phyloP scores from a whole-genome alignment of 352 stramenopile species.

The Pseudoperonospora humuli region DNA sequence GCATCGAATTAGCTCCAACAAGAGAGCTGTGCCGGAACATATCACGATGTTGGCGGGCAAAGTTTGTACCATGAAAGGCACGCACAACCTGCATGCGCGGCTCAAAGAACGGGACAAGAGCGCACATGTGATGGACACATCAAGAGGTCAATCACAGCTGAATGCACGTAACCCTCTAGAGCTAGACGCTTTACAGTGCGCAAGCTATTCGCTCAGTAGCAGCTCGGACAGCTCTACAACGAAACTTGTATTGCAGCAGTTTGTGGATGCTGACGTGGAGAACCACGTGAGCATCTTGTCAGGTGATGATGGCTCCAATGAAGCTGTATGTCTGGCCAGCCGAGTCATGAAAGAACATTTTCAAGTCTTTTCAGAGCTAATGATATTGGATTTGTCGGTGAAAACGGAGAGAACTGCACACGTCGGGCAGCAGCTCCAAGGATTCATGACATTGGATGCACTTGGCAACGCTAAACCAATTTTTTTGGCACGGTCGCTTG shows the following conservation, averaged over 20 bases:
- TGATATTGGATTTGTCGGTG: conserved; percentile 38
- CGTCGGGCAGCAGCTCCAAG: conserved; percentile 38
- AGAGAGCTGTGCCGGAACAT: conserved; percentile 46
- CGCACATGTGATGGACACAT: not conserved
- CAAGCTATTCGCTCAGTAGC: not conserved
- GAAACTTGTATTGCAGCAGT: conserved; percentile 51
- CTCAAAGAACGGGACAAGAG: conserved; percentile 51
- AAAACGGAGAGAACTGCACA: not conserved
- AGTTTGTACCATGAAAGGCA: conserved; percentile 76
- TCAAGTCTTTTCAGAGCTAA: conserved; percentile 49
- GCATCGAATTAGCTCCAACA: conserved; percentile 62
- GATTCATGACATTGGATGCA: conserved; percentile 63
- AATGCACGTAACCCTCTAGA: not conserved
- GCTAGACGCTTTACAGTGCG: not conserved
- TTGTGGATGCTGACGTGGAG: conserved; percentile 61
- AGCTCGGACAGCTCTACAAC: conserved; percentile 18
- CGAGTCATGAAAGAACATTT: conserved; percentile 72
- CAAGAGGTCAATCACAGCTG: not conserved
- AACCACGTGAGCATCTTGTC: conserved; percentile 73
- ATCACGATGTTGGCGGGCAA: conserved; percentile 59
- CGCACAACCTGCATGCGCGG: conserved; percentile 66
- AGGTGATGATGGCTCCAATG: conserved; percentile 60
- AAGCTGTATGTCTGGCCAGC: conserved; percentile 63
- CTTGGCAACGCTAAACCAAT: conserved; percentile 59
- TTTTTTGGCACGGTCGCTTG: conserved; percentile 45